Percentiles rank a stretch among this genome's conserved stretches.
These are phyloP conservation scores for Ceratobasidium sp. DNA, from an alignment of 1,284 basidiomycete genomes.

Conservation along the genomic window DNA sequence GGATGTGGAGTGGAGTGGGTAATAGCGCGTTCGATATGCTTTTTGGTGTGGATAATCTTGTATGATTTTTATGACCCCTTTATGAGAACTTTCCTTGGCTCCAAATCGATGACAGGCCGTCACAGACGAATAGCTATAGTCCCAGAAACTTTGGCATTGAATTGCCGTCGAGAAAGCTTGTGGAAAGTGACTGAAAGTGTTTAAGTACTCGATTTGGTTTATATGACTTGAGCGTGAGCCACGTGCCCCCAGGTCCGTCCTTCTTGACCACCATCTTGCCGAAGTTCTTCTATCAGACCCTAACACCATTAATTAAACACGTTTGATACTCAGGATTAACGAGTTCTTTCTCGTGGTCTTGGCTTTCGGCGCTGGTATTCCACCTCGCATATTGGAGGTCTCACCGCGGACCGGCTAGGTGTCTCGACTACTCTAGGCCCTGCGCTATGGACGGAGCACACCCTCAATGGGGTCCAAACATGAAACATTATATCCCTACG, in stretches of 20 bases:
- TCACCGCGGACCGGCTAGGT: too few species aligned
- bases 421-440: not conserved
- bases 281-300: too few species aligned
- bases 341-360: too few species aligned
- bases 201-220: too few species aligned
- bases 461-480: constrained; percentile 17
- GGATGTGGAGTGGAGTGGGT: not conserved
- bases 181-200: not conserved
- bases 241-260: too few species aligned
- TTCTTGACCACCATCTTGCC: too few species aligned
- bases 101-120: not conserved
- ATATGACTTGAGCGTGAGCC: too few species aligned
- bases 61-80: constrained; percentile 4
- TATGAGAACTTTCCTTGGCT: constrained; percentile 1
- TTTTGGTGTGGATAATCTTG: constrained; percentile 26
- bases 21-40: not conserved
- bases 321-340: too few species aligned
- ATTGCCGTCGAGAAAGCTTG: not conserved
- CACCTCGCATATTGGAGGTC: too few species aligned
- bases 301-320: too few species aligned
- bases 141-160: not conserved
- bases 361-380: too few species aligned
- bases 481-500: not conserved
- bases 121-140: not conserved
- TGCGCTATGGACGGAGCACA: not conserved